Percentiles rank a stretch among this genome's conserved stretches.
phyloP scores from a whole-genome alignment of 1,139 yeast species.

The Candida pseudoviswanathii region DNA sequence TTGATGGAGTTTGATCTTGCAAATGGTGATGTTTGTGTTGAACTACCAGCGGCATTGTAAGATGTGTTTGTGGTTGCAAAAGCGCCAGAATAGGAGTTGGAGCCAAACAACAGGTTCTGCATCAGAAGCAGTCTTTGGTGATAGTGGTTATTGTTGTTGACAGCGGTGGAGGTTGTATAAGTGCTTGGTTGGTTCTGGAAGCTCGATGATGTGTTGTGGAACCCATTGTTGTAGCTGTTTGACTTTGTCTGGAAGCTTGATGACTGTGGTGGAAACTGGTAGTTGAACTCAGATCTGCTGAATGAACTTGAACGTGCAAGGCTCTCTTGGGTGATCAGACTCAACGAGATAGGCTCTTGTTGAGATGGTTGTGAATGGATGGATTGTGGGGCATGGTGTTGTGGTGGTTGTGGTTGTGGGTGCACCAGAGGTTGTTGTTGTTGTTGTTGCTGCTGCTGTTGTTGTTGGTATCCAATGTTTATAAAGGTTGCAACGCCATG shows the following conservation, averaged over 20 bases:
- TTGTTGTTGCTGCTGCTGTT: conserved; percentile 8
- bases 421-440: conserved; percentile 6
- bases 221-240: not conserved
- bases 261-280: conserved; percentile 3
- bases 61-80: conserved; percentile 1
- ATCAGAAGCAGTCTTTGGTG: conserved; percentile 9
- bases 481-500: conserved; percentile 11
- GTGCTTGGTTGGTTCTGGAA: not conserved
- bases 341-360: conserved; percentile 8
- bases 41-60: not conserved
- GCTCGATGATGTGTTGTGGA: not conserved
- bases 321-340: conserved; percentile 9
- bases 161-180: not conserved
- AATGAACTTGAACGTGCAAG: conserved; percentile 10
- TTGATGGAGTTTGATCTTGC: conserved; percentile 17
- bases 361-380: conserved; percentile 4
- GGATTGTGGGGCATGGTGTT: conserved; percentile 6
- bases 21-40: conserved; percentile 7
- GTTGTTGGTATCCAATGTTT: conserved; percentile 8
- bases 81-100: conserved; percentile 12
- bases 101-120: conserved; percentile 8
- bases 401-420: conserved; percentile 1
- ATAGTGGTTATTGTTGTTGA: not conserved
- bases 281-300: not conserved
- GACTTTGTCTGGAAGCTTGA: not conserved